Base-by-base conservation (phyloP, 1,284 basidiomycete species). In the Rhodotorula sp. region DNA sequence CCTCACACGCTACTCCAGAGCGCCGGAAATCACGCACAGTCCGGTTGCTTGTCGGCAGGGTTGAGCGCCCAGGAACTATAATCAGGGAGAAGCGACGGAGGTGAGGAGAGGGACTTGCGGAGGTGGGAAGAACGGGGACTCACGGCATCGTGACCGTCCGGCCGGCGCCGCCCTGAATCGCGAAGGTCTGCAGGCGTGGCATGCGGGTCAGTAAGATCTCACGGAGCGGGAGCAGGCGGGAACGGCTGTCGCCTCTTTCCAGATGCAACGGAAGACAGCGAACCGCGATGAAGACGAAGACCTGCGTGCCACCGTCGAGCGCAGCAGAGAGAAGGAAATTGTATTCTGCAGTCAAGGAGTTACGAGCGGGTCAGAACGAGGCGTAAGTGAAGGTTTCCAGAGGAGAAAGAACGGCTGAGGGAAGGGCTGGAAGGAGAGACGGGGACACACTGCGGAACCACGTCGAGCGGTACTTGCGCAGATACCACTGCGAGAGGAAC, bases 211-310 rank as follows among this genome's bases (percentile, higher is more conserved):
- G n/a, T 5, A 5, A 29, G n/a, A n/a, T n/a, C n/a, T n/a, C n/a
- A n/a, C n/a, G n/a, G n/a, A n/a, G n/a, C n/a, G n/a, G n/a, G n/a
- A n/a, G n/a, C n/a, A n/a, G n/a, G n/a, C n/a, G n/a, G n/a, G n/a
- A n/a, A n/a, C n/a, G n/a, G n/a, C n/a, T n/a, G n/a, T n/a, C n/a
- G n/a, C n/a, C n/a, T n/a, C n/a, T n/a, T n/a, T n/a, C n/a, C n/a
- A n/a, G n/a, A n/a, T 13, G n/a, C n/a, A 13, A 15, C n/a, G n/a
- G 50, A 29, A 29, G 36, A 12, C n/a, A 44, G 15, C 59, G 41
- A 15, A 60, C 59, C 59, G 76, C 70, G 56, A 80, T 67, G 50
- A 79, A 79, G 22, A 78, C 71, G 54, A 78, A 68, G 25, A 76
- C 54, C 58, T 78, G 69, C 37, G 69, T 69, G 6, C 76, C 78